Evolutionary conservation across 306 rosid species (phyloP).

Genomic region (Macrotyloma uniflorum): DNA sequence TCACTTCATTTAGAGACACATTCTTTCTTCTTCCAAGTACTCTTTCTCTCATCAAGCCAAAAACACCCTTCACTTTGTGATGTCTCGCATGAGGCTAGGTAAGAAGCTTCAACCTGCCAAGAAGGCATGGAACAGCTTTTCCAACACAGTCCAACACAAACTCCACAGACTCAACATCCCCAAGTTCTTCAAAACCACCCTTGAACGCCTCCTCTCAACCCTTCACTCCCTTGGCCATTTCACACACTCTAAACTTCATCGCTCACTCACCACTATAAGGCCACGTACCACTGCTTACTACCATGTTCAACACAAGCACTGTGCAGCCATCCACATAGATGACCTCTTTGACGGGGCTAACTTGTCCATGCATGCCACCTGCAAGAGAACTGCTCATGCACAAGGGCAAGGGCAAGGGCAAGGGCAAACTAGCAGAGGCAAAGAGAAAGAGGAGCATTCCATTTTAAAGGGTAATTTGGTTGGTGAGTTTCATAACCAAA

Average conservation of each 20-base stretch:
- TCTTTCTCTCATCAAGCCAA: slow-evolving; percentile 6
- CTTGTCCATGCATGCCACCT: slow-evolving; percentile 7
- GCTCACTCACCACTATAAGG: slow-evolving; percentile 36
- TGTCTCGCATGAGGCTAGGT: slow-evolving; percentile 48
- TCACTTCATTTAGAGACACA: neutral
- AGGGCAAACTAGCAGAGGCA: slow-evolving; percentile 42
- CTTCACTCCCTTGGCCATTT: slow-evolving; percentile 44
- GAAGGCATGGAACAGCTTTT: slow-evolving; percentile 65
- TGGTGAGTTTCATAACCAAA: neutral
- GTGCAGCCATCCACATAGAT: slow-evolving; percentile 63
- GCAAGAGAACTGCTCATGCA: neutral
- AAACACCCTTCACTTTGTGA: slow-evolving; percentile 7
- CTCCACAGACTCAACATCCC: slow-evolving; percentile 54
- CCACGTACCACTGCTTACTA: slow-evolving; percentile 38
- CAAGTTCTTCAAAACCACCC: slow-evolving; percentile 42
- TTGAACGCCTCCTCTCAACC: slow-evolving; percentile 44
- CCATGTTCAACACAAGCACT: slow-evolving; percentile 35
- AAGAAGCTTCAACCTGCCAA: slow-evolving; percentile 63
- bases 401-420: slow-evolving; percentile 45
- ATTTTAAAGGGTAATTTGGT: slow-evolving; percentile 5
- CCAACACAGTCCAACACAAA: slow-evolving; percentile 41
- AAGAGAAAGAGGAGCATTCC: slow-evolving; percentile 33
- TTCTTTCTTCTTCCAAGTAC: slow-evolving; percentile 22
- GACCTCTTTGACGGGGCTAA: slow-evolving; percentile 51
- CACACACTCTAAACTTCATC: slow-evolving; percentile 44